Evolutionary conservation across 257 asterid species (phyloP).

Genomic region (Striga asiatica): DNA sequence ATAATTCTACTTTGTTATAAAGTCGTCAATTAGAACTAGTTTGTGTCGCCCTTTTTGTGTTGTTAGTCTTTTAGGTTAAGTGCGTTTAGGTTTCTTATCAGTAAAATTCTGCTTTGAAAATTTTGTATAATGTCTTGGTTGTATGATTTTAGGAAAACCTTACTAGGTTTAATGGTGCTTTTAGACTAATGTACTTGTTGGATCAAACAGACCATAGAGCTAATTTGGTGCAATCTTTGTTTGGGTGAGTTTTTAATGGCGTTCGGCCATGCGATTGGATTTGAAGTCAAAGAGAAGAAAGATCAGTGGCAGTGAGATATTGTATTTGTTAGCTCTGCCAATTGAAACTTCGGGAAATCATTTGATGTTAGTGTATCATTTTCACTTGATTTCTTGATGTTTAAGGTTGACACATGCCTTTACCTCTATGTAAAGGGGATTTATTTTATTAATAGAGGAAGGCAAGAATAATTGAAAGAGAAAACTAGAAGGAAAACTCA

Average conservation of each 20-base stretch:
- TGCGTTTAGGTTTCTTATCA: not conserved
- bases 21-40: not conserved
- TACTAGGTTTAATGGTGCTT: not conserved
- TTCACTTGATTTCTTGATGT: not conserved
- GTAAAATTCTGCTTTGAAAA: not conserved
- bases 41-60: not conserved
- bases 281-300: not conserved
- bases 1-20: not conserved
- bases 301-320: not conserved
- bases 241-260: not conserved
- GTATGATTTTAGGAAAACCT: conserved; percentile 3
- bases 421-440: too few species aligned
- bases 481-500: too few species aligned
- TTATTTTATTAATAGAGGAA: too few species aligned
- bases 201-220: not conserved
- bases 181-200: not conserved
- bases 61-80: not conserved
- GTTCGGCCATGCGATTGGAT: not conserved
- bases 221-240: not conserved
- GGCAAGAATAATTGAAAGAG: too few species aligned
- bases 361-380: not conserved
- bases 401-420: not conserved
- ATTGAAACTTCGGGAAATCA: not conserved
- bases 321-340: not conserved
- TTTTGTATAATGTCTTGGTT: too few species aligned